phyloP scores from a whole-genome alignment of 441 rosid genomes.

The Populus hybrid region DNA sequence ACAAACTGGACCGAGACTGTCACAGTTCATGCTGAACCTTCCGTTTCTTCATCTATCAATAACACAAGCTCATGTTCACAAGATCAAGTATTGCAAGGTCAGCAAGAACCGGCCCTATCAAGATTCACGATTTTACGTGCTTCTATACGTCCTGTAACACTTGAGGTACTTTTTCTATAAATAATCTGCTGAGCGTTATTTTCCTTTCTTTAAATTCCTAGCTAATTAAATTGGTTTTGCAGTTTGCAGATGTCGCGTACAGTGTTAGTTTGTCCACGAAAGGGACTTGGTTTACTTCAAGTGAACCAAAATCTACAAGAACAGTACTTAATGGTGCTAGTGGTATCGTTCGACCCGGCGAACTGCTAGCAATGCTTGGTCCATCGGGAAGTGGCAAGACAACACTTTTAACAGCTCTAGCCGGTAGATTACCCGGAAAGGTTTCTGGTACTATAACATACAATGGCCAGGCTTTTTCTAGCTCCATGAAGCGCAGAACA shows the following conservation, averaged over 20 bases:
- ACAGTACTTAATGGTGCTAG: conserved; percentile 60
- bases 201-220: background rate
- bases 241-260: conserved; percentile 76
- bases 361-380: conserved; percentile 84
- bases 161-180: conserved; percentile 41
- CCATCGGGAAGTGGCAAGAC: conserved; percentile 97
- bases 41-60: conserved; percentile 31
- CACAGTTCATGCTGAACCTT: conserved; percentile 49
- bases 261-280: conserved; percentile 36
- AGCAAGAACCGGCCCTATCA: conserved; percentile 17
- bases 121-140: conserved; percentile 47
- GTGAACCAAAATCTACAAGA: conserved; percentile 49
- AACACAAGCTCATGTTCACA: conserved; percentile 34
- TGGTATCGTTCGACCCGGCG: conserved; percentile 72
- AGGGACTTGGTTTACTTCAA: conserved; percentile 29
- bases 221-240: conserved; percentile 12
- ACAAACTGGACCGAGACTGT: conserved; percentile 34
- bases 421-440: conserved; percentile 67
- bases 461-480: conserved; percentile 59
- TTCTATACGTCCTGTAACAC: conserved; percentile 55
- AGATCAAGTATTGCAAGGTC: conserved; percentile 19
- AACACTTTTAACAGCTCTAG: conserved; percentile 76
- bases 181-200: background rate
- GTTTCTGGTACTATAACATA: conserved; percentile 60
- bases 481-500: conserved; percentile 69